These are phyloP conservation scores for Pseudocercospora crystallina DNA, from an alignment of 2,329 filamentous ascomycete genomes.

Conservation along the genomic window DNA sequence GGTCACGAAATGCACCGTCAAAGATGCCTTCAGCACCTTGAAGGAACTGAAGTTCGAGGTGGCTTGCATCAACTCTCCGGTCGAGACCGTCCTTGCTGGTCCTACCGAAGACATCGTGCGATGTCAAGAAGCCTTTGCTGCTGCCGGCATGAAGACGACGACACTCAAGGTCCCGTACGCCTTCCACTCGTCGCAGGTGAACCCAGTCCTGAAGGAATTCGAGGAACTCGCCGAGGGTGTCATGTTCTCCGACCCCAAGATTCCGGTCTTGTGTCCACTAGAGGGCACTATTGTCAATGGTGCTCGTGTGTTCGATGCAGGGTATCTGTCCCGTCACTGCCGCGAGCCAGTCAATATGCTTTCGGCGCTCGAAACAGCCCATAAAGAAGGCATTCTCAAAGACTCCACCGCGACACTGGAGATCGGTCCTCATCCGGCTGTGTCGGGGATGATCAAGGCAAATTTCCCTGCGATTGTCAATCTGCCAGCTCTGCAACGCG, in stretches of 20 bases:
- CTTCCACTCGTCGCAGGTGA: conserved; percentile 36
- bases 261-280: conserved; percentile 35
- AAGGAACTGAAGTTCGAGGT: conserved; percentile 20
- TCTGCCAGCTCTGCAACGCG: conserved; percentile 8
- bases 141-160: conserved; percentile 10
- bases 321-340: conserved; percentile 24
- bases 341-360: conserved; percentile 45
- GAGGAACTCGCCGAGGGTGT: conserved; percentile 19
- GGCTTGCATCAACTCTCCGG: conserved; percentile 30
- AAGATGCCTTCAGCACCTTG: too few species aligned
- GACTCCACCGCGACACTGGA: conserved; percentile 43
- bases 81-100: conserved; percentile 29
- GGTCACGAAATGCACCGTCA: too few species aligned
- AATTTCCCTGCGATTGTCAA: not conserved
- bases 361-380: conserved; percentile 22
- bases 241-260: conserved; percentile 25
- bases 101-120: conserved; percentile 16
- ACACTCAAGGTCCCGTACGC: conserved; percentile 30
- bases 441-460: conserved; percentile 15
- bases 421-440: conserved; percentile 49
- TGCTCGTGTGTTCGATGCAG: conserved; percentile 14
- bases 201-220: conserved; percentile 30
- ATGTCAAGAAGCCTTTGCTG: conserved; percentile 5
- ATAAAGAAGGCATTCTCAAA: conserved; percentile 30
- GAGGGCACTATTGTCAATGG: conserved; percentile 26